Conservation (phyloP, 306 rosid genomes). For the Myrica gale region DNA sequence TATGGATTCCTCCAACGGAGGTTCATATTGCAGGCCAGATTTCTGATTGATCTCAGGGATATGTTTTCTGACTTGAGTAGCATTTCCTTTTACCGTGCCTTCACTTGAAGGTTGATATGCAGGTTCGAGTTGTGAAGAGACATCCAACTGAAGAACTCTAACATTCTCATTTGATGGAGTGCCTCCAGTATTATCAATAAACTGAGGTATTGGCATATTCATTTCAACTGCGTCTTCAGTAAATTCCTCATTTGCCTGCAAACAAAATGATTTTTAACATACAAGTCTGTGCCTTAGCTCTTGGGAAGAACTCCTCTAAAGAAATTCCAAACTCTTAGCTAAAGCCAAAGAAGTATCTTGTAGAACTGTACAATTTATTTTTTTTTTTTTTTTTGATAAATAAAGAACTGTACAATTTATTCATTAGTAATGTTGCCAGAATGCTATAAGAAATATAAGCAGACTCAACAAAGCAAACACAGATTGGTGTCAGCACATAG, state of each 20-base stretch:
- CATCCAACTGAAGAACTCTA: conserved; percentile 34
- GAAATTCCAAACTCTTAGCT: background rate
- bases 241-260: conserved; percentile 49
- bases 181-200: conserved; percentile 28
- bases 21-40: conserved; percentile 33
- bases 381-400: too few species aligned
- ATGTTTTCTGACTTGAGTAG: conserved; percentile 25
- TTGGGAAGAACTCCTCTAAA: background rate
- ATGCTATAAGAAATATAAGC: background rate
- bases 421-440: background rate
- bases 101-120: conserved; percentile 26
- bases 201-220: conserved; percentile 27
- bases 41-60: conserved; percentile 23
- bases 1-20: conserved; percentile 32
- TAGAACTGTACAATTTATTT: background rate
- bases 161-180: conserved; percentile 31
- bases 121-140: conserved; percentile 23
- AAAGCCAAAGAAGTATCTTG: background rate
- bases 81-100: conserved; percentile 32
- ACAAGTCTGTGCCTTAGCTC: conserved; percentile 1
- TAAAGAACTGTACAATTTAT: background rate
- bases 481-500: conserved; percentile 13
- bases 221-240: conserved; percentile 25
- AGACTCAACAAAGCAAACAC: conserved; percentile 19
- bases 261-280: conserved; percentile 15